Conservation (phyloP, 106 monocot species). For the Dioscorea zingiberensis region DNA sequence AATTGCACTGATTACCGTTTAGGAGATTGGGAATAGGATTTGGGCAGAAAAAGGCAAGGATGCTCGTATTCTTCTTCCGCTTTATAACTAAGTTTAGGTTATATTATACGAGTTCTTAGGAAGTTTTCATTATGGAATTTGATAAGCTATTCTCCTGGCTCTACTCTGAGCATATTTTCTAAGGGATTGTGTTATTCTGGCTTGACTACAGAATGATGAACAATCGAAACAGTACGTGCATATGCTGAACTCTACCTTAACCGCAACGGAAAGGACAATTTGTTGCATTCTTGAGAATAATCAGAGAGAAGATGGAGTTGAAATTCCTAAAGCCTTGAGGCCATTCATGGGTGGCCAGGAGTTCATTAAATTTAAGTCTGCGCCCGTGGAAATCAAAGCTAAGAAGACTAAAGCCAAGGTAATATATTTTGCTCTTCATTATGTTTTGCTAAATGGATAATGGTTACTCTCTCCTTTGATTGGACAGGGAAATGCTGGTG, state of each 20-base stretch:
- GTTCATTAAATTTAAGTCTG: conserved; percentile 63
- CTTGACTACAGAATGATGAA: conserved; percentile 75
- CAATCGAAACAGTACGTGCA: conserved; percentile 94
- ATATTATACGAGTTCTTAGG: no score
- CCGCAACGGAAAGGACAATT: conserved; percentile 88
- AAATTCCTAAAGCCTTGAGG: conserved; percentile 57
- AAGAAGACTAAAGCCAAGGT: conserved; percentile 53
- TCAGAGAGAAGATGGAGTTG: conserved; percentile 78
- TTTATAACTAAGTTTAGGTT: neutral
- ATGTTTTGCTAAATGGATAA: neutral
- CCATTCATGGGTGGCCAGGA: conserved; percentile 80
- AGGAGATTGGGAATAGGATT: conserved; percentile 73
- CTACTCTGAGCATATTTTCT: no score
- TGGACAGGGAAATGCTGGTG: neutral
- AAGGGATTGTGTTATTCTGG: neutral
- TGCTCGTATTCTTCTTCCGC: neutral
- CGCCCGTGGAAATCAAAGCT: conserved; percentile 27
- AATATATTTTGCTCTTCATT: conserved; percentile 1
- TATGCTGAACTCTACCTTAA: conserved; percentile 89
- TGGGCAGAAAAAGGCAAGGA: conserved; percentile 87
- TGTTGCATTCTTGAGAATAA: conserved; percentile 89
- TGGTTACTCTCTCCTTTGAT: neutral
- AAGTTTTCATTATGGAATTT: no score
- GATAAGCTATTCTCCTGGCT: no score
- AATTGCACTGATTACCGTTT: conserved; percentile 91